phyloP scores from a whole-genome alignment of 345 rosid genomes.

The Punica granatum region DNA sequence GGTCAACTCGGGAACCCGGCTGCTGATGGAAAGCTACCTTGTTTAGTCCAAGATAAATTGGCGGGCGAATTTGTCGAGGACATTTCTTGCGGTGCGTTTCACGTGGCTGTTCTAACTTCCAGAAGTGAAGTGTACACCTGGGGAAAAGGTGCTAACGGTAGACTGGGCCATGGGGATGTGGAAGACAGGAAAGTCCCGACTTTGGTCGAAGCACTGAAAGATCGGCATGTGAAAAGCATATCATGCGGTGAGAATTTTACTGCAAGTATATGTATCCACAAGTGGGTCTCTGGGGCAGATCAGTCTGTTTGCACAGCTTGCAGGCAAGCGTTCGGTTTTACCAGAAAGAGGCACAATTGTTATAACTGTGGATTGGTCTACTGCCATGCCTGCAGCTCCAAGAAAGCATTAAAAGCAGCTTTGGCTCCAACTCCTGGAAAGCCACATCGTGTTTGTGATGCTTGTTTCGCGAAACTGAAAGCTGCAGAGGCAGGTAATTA shows the following conservation, averaged over 20 bases:
- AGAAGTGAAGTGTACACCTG: conserved; percentile 94
- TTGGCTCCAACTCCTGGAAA: conserved; percentile 97
- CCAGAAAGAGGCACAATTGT: conserved; percentile 91
- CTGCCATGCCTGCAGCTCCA: conserved; percentile 94
- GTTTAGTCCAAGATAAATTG: conserved; percentile 72
- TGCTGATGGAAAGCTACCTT: conserved; percentile 67
- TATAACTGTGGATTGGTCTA: conserved; percentile 90
- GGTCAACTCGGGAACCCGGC: conserved; percentile 76
- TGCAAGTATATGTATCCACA: conserved; percentile 84
- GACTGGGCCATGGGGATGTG: conserved; percentile 79
- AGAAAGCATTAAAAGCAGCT: conserved; percentile 89
- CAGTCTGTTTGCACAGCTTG: conserved; percentile 92
- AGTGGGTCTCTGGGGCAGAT: conserved; percentile 93
- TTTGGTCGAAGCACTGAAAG: conserved; percentile 71
- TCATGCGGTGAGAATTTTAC: conserved; percentile 93
- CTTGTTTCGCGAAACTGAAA: conserved; percentile 82
- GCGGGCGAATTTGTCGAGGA: conserved; percentile 96
- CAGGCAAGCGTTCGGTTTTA: conserved; percentile 89
- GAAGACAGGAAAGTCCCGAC: conserved; percentile 76
- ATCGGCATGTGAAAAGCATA: conserved; percentile 79
- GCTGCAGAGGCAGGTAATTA: conserved; percentile 49
- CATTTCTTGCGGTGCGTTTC: conserved; percentile 82
- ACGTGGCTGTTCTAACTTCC: conserved; percentile 76
- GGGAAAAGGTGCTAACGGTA: conserved; percentile 92
- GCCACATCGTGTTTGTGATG: conserved; percentile 93